Percentiles rank a stretch among this genome's conserved stretches.
phyloP scores from a whole-genome alignment of 805 yeast species.

The Barnettozyma sucrosica region DNA sequence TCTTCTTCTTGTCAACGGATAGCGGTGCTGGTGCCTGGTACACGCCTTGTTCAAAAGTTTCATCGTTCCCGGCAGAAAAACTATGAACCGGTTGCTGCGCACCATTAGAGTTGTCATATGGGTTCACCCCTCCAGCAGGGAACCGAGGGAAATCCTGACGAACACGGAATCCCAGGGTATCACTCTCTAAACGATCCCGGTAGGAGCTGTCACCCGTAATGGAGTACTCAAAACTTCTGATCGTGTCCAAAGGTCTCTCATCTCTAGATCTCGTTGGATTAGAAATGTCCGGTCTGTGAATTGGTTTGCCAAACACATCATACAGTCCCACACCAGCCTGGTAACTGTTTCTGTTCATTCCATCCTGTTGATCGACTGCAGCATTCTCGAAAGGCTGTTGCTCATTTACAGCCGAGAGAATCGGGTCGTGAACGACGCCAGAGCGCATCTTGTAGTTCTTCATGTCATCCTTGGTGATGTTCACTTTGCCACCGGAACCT shows the following conservation, averaged over 20 bases:
- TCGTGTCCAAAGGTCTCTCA: slow-evolving; percentile 96
- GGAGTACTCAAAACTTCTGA: slow-evolving; percentile 87
- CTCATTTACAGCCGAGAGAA: slow-evolving; percentile 87
- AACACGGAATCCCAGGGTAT: slow-evolving; percentile 77
- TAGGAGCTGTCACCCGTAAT: slow-evolving; percentile 83
- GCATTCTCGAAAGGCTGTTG: slow-evolving; percentile 85
- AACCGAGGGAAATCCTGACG: slow-evolving; percentile 67
- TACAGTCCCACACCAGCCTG: slow-evolving; percentile 47
- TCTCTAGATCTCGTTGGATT: slow-evolving; percentile 92
- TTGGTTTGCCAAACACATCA: slow-evolving; percentile 85
- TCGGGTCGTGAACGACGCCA: slow-evolving; percentile 80
- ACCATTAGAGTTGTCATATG: slow-evolving; percentile 28
- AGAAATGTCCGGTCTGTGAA: slow-evolving; percentile 74
- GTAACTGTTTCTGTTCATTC: slow-evolving; percentile 28
- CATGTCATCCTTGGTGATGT: slow-evolving; percentile 46
- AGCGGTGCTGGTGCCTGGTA: slow-evolving; percentile 48
- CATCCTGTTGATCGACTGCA: slow-evolving; percentile 10
- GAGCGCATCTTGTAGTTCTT: slow-evolving; percentile 57
- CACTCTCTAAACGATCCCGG: slow-evolving; percentile 76
- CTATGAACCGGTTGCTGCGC: slow-evolving; percentile 25
- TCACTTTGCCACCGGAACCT: slow-evolving; percentile 30
- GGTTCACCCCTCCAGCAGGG: slow-evolving; percentile 34
- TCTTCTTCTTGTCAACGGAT: slow-evolving; percentile 45
- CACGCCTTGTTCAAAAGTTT: slow-evolving; percentile 49
- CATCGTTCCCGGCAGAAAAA: slow-evolving; percentile 26